Percentiles rank a stretch among this genome's conserved stretches.
Evolutionary conservation across 1,139 yeast genomes (phyloP).

Genomic region (Nakaseomyces uthaithaninus): DNA sequence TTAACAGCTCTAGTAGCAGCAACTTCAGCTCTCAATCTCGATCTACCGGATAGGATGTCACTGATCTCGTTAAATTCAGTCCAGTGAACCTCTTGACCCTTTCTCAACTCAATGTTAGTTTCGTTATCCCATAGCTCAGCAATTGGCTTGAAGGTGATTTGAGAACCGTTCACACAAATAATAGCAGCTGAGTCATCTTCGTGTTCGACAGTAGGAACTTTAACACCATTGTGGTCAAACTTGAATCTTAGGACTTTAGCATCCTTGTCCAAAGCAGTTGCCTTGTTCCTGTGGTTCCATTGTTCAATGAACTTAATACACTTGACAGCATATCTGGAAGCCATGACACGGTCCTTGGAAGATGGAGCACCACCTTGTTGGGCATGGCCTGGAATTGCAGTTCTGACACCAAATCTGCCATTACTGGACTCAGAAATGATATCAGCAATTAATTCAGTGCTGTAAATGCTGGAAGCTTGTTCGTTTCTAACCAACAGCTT

Average conservation of each 20-base stretch:
- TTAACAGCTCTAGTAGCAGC: conserved; percentile 18
- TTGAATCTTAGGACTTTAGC: conserved; percentile 36
- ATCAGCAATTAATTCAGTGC: conserved; percentile 74
- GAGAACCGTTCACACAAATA: conserved; percentile 62
- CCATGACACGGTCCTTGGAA: conserved; percentile 87
- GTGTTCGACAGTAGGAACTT: conserved; percentile 34
- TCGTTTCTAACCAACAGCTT: conserved; percentile 80
- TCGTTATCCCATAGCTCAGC: conserved; percentile 48
- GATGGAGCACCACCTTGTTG: conserved; percentile 98
- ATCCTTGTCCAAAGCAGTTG: conserved; percentile 29
- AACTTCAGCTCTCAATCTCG: conserved; percentile 39
- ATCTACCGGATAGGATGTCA: conserved; percentile 64
- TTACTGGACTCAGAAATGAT: conserved; percentile 72
- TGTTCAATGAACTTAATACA: conserved; percentile 82
- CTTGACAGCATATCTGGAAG: conserved; percentile 81
- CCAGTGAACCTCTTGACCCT: conserved; percentile 67
- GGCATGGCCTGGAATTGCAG: conserved; percentile 96
- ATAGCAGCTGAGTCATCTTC: conserved; percentile 49
- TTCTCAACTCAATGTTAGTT: conserved; percentile 53
- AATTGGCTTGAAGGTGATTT: conserved; percentile 48
- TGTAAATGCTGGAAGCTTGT: conserved; percentile 71
- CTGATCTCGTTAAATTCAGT: conserved; percentile 47
- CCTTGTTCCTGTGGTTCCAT: conserved; percentile 32
- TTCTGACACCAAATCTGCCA: conserved; percentile 78
- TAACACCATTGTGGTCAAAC: conserved; percentile 35